phyloP scores from a whole-genome alignment of 805 yeast genomes.

The Yamadazyma endophytica region DNA sequence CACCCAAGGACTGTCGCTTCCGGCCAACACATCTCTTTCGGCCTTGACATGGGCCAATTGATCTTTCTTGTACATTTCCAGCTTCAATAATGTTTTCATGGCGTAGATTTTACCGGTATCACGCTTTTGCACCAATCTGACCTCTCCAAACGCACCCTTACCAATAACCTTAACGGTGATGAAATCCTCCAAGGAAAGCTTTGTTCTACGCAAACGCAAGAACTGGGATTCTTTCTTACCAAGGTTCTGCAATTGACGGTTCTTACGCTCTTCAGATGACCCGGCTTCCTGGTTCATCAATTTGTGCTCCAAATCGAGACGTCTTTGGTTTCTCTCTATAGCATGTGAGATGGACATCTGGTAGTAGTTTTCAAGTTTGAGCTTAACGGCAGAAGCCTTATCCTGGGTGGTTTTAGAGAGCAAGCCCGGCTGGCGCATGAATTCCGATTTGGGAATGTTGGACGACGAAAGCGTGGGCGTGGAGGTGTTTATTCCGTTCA shows the following conservation, averaged over 20 bases:
- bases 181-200: constrained; percentile 78
- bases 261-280: constrained; percentile 75
- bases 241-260: constrained; percentile 72
- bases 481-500: constrained; percentile 8
- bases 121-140: constrained; percentile 84
- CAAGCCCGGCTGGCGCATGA: constrained; percentile 79
- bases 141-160: constrained; percentile 98
- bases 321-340: constrained; percentile 90
- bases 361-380: constrained; percentile 79
- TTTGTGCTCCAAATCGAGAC: constrained; percentile 77
- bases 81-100: constrained; percentile 86
- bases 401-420: constrained; percentile 75
- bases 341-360: constrained; percentile 87
- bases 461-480: no score
- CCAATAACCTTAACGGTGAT: constrained; percentile 88
- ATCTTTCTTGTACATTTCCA: constrained; percentile 93
- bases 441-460: no score
- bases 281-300: constrained; percentile 61
- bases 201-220: constrained; percentile 77
- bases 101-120: constrained; percentile 93
- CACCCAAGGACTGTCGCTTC: constrained; percentile 85
- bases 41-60: constrained; percentile 95
- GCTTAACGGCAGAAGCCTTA: constrained; percentile 76
- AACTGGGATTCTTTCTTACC: constrained; percentile 90
- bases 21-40: constrained; percentile 91